Conservation (phyloP, 768 basidiomycete genomes). For the Dacryopinax spathularia region DNA sequence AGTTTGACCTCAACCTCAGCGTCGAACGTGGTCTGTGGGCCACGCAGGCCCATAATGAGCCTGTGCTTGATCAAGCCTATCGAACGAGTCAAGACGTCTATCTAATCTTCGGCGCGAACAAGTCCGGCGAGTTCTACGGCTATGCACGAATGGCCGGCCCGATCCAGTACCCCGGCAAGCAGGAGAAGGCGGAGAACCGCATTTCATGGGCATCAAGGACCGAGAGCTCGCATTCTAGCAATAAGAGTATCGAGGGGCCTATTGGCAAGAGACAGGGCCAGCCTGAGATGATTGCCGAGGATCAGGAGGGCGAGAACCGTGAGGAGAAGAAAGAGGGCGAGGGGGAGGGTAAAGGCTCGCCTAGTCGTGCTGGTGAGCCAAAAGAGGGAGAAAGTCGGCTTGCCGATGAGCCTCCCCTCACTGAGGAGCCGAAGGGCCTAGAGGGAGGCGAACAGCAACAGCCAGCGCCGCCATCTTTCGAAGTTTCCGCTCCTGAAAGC, state of each 20-base stretch:
- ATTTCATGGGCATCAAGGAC: slow-evolving; percentile 45
- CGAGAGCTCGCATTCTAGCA: neutral
- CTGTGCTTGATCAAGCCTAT: slow-evolving; percentile 79
- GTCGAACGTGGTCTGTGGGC: slow-evolving; percentile 73
- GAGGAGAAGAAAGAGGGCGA: neutral
- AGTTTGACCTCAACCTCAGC: slow-evolving; percentile 71
- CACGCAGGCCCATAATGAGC: slow-evolving; percentile 86
- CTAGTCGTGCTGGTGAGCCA: too few relatives aligned
- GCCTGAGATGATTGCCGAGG: slow-evolving; percentile 1
- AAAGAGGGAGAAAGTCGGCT: neutral
- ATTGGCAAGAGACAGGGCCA: neutral
- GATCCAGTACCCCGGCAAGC: slow-evolving; percentile 5
- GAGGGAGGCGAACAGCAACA: neutral
- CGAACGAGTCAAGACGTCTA: slow-evolving; percentile 81
- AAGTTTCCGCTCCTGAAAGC: neutral
- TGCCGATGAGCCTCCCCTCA: neutral
- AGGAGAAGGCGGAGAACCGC: slow-evolving; percentile 26
- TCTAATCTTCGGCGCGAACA: slow-evolving; percentile 86
- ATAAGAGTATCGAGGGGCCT: neutral
- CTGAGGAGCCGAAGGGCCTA: neutral
- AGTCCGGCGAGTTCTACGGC: slow-evolving; percentile 87
- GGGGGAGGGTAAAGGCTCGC: neutral
- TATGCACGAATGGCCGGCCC: slow-evolving; percentile 53
- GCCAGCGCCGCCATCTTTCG: neutral
- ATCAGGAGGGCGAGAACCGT: neutral